Evolutionary conservation across 495 filamentous ascomycete genomes (phyloP).

Genomic region (Podospora sp.): DNA sequence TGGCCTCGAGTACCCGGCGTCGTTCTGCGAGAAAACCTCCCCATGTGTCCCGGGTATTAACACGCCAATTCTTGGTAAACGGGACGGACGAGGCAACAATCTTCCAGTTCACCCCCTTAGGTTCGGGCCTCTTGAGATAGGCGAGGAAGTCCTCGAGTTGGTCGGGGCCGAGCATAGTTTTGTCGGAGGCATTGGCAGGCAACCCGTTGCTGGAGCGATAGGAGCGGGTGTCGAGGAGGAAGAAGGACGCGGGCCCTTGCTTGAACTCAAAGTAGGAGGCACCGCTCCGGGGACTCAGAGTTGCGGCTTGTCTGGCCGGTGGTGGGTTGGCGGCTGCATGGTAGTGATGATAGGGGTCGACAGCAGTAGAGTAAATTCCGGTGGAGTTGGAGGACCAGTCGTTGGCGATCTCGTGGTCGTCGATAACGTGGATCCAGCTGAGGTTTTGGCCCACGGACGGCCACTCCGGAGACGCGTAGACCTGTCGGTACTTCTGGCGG

Average conservation of each 20-base stretch:
- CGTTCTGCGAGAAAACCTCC: slow-evolving; percentile 84
- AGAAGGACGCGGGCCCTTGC: slow-evolving; percentile 89
- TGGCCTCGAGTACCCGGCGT: slow-evolving; percentile 75
- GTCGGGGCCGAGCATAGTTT: slow-evolving; percentile 81
- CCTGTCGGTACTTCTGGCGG: slow-evolving; percentile 85
- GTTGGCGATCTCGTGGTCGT: slow-evolving; percentile 95
- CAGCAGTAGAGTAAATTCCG: slow-evolving; percentile 70
- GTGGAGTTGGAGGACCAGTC: slow-evolving; percentile 81
- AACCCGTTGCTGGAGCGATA: slow-evolving; percentile 69
- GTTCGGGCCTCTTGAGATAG: slow-evolving; percentile 71
- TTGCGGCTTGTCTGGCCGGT: slow-evolving; percentile 45
- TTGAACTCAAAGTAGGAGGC: slow-evolving; percentile 84
- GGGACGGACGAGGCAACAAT: slow-evolving; percentile 84
- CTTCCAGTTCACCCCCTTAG: slow-evolving; percentile 86
- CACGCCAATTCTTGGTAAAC: slow-evolving; percentile 95
- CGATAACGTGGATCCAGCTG: slow-evolving; percentile 93
- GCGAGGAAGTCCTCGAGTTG: slow-evolving; percentile 79
- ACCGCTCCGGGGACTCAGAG: slow-evolving; percentile 41
- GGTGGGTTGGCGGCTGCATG: slow-evolving; percentile 85
- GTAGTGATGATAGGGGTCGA: slow-evolving; percentile 87
- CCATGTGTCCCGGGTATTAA: slow-evolving; percentile 87
- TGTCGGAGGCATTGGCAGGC: slow-evolving; percentile 55
- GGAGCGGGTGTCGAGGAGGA: slow-evolving; percentile 88
- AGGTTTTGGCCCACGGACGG: slow-evolving; percentile 64
- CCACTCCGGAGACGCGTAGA: slow-evolving; percentile 95